A percentile compares a stretch with the other conserved stretches of the same genome.
phyloP scores from a whole-genome alignment of 2,329 filamentous ascomycete genomes.

The Ophiosphaerella korrae region DNA sequence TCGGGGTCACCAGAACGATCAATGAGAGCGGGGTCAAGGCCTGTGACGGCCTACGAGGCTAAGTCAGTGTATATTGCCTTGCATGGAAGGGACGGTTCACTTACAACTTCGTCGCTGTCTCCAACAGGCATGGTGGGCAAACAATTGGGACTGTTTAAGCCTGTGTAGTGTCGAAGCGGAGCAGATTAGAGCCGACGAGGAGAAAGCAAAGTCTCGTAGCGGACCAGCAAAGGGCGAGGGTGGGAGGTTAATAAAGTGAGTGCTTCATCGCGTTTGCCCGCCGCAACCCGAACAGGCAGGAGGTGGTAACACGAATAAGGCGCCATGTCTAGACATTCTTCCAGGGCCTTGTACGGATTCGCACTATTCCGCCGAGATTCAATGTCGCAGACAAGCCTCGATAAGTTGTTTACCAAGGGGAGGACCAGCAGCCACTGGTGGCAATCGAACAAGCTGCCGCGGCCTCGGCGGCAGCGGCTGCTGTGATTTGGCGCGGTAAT shows the following conservation, averaged over 20 bases:
- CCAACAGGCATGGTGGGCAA: slow-evolving; percentile 34
- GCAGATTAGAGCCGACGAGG: slow-evolving; percentile 14
- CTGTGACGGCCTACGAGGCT: slow-evolving; percentile 27
- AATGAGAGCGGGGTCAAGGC: slow-evolving; percentile 41
- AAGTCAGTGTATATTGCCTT: slow-evolving; percentile 12
- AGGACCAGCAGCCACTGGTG: slow-evolving; percentile 8
- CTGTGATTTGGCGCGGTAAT: background rate
- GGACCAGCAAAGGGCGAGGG: slow-evolving; percentile 5
- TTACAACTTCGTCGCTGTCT: slow-evolving; percentile 33
- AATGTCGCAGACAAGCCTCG: slow-evolving; percentile 21
- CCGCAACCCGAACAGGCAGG: slow-evolving; percentile 18
- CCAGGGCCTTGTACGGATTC: slow-evolving; percentile 7
- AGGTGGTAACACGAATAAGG: slow-evolving; percentile 19
- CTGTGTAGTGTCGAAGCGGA: background rate
- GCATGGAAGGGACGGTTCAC: slow-evolving; percentile 1
- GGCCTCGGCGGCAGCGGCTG: slow-evolving; percentile 1
- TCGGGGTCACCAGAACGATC: slow-evolving; percentile 43
- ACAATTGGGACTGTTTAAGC: slow-evolving; percentile 2
- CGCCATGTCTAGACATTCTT: slow-evolving; percentile 9
- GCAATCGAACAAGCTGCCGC: slow-evolving; percentile 4
- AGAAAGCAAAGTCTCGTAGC: slow-evolving; percentile 16
- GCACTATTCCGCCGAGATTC: slow-evolving; percentile 15
- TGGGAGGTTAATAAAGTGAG: slow-evolving; percentile 3
- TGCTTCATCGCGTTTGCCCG: slow-evolving; percentile 13
- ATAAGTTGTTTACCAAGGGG: slow-evolving; percentile 16